phyloP scores from a whole-genome alignment of 1,284 basidiomycete genomes.

The Clitocybe nebularis region DNA sequence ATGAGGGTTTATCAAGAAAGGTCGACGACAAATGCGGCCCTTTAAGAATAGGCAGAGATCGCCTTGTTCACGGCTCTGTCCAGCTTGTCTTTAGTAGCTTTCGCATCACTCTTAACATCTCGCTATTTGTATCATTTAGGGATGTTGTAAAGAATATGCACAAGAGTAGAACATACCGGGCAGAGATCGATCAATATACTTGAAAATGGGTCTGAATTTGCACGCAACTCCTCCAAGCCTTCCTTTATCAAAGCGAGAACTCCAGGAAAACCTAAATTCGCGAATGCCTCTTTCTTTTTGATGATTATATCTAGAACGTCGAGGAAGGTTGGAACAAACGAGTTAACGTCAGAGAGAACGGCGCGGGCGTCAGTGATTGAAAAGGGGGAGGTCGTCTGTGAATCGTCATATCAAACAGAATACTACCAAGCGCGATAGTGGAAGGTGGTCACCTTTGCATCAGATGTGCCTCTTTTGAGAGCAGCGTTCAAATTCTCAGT shows the following conservation, averaged over 20 bases:
- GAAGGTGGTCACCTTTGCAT: neutral
- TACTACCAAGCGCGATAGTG: neutral
- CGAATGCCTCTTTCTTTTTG: neutral
- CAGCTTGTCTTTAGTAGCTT: too few species aligned
- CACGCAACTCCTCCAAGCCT: neutral
- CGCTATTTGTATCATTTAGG: too few species aligned
- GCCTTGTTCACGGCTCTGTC: too few species aligned
- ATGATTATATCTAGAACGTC: neutral
- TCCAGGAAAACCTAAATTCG: neutral
- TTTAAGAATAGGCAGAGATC: too few species aligned
- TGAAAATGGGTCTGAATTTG: neutral
- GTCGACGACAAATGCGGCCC: too few species aligned
- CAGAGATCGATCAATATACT: too few species aligned
- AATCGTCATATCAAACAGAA: neutral
- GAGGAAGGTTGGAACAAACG: neutral
- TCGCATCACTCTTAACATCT: too few species aligned
- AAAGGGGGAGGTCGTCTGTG: neutral
- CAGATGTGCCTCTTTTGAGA: neutral
- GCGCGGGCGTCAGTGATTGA: neutral
- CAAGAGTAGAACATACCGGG: too few species aligned
- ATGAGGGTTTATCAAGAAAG: too few species aligned
- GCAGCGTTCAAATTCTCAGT: neutral
- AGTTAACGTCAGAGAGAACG: neutral
- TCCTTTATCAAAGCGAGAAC: neutral
- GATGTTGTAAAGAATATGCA: too few species aligned